These are phyloP conservation scores for Yamadazyma phyllophila DNA, from an alignment of 805 yeast species.

Conservation along the genomic window DNA sequence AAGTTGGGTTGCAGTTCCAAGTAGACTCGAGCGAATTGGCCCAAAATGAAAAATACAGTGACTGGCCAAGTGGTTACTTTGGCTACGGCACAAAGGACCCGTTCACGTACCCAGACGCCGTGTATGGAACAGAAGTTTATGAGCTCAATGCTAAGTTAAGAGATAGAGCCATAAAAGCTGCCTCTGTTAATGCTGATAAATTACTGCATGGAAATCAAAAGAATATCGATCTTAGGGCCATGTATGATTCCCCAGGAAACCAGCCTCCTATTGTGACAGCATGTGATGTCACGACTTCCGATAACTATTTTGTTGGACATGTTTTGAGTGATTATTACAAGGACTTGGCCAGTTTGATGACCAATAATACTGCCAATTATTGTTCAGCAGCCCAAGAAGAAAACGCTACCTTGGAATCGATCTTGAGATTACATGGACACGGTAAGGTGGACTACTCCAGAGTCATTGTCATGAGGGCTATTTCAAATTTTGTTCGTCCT, in stretches of 20 bases:
- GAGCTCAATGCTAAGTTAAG: constrained; percentile 59
- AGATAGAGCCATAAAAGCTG: constrained; percentile 55
- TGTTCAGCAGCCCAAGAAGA: constrained; percentile 69
- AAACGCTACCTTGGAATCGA: constrained; percentile 60
- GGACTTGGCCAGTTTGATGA: constrained; percentile 45
- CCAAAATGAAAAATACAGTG: constrained; percentile 23
- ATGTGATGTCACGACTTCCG: constrained; percentile 62
- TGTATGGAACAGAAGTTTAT: constrained; percentile 65
- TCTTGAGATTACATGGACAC: constrained; percentile 50
- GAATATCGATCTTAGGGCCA: constrained; percentile 45
- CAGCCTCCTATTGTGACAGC: constrained; percentile 11
- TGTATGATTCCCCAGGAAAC: constrained; percentile 32
- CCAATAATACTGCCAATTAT: constrained; percentile 59
- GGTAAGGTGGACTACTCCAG: constrained; percentile 59
- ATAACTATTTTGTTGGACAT: constrained; percentile 58
- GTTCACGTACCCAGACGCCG: constrained; percentile 48
- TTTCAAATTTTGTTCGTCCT: constrained; percentile 57
- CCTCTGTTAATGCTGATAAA: constrained; percentile 32
- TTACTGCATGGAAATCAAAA: constrained; percentile 46
- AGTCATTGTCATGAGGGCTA: constrained; percentile 59
- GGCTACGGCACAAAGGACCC: constrained; percentile 52
- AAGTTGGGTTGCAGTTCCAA: constrained; percentile 59
- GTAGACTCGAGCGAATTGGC: constrained; percentile 48
- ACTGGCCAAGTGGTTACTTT: constrained; percentile 63
- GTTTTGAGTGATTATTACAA: constrained; percentile 49